Evolutionary conservation across 805 yeast species (phyloP).

Genomic region (Yamadazyma laniorum): DNA sequence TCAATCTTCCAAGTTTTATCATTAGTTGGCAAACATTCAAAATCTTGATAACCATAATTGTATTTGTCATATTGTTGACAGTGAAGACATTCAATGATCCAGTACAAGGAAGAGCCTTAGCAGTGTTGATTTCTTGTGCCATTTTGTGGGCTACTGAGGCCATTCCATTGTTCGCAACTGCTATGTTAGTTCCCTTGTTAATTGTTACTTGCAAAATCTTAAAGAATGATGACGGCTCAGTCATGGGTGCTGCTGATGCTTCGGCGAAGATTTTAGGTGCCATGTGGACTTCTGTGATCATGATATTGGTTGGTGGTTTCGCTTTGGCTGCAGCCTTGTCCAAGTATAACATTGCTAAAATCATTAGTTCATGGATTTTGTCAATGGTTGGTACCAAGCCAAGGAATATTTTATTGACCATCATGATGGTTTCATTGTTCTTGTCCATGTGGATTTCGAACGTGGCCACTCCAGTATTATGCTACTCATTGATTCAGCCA

Average conservation of each 20-base stretch:
- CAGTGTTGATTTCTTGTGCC: conserved; percentile 57
- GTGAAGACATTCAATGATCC: conserved; percentile 60
- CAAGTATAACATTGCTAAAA: conserved; percentile 84
- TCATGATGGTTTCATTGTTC: conserved; percentile 83
- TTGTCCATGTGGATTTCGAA: conserved; percentile 95
- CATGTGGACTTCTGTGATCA: conserved; percentile 95
- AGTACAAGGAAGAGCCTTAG: conserved; percentile 71
- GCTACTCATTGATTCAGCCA: conserved; percentile 90
- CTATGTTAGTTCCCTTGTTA: conserved; percentile 48
- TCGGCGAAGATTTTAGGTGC: conserved; percentile 74
- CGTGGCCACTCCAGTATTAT: conserved; percentile 95
- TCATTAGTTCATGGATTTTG: conserved; percentile 77
- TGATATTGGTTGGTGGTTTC: conserved; percentile 89
- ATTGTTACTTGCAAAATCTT: conserved; percentile 46
- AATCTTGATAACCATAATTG: conserved; percentile 45
- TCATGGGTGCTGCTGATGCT: conserved; percentile 66
- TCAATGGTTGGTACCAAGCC: conserved; percentile 87
- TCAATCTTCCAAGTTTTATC: conserved; percentile 46
- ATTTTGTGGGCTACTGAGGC: conserved; percentile 54
- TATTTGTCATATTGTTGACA: conserved; percentile 51
- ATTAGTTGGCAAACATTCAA: conserved; percentile 49
- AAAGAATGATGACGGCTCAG: conserved; percentile 42
- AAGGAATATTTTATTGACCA: conserved; percentile 65
- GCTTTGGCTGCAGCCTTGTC: conserved; percentile 93
- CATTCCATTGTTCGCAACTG: conserved; percentile 48